These are phyloP conservation scores for Paramecium sonneborni DNA, from an alignment of 73 alveolate genomes.

Conservation along the genomic window DNA sequence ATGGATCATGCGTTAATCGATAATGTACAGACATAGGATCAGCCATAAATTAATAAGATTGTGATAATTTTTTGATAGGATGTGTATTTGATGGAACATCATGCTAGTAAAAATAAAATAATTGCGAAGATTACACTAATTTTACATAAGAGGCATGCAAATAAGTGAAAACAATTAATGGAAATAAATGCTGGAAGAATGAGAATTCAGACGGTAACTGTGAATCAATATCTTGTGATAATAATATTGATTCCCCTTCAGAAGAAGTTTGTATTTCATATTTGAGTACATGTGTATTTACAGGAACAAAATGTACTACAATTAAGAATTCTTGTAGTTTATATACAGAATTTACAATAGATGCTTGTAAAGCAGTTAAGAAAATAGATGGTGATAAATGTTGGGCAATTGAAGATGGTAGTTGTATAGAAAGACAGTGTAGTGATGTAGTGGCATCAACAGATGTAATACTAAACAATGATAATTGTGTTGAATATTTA, in stretches of 20 bases:
- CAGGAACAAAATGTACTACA: background rate
- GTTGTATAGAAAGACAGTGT: background rate
- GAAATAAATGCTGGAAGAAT: background rate
- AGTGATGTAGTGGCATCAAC: background rate
- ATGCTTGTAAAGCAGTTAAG: background rate
- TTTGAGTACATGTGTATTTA: background rate
- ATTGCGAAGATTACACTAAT: background rate
- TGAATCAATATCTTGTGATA: background rate
- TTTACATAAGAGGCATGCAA: constrained; percentile 4
- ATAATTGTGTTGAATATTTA: background rate
- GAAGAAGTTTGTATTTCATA: background rate
- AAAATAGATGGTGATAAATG: background rate
- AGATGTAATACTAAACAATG: background rate
- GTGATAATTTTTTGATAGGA: constrained; percentile 6
- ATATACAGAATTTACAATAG: background rate
- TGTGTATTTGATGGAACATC: constrained; percentile 31
- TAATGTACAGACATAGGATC: background rate
- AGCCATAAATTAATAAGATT: background rate
- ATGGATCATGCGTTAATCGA: background rate
- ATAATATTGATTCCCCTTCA: background rate
- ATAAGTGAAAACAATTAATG: background rate
- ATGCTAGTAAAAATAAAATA: background rate
- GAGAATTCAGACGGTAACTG: background rate
- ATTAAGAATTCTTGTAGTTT: background rate
- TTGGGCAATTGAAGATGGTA: constrained; percentile 24